These are phyloP conservation scores for Epichloe brachyelytri DNA, from an alignment of 2,329 filamentous ascomycete species.

Conservation along the genomic window DNA sequence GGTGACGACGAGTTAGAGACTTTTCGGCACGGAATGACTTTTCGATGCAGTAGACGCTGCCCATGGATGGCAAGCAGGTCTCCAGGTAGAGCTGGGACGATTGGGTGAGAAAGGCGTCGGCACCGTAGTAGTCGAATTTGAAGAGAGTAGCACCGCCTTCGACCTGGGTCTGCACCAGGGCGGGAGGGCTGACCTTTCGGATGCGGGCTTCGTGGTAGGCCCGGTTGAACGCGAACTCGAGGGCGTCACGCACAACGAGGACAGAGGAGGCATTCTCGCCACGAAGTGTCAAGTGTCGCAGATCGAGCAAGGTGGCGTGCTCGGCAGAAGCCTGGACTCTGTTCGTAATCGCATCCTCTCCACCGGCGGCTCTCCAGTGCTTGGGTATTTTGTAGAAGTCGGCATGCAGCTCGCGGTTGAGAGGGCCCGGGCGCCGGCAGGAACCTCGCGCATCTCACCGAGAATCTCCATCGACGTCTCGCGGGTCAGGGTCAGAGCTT, in stretches of 20 bases:
- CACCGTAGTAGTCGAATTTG: slow-evolving; percentile 77
- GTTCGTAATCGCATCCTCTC: slow-evolving; percentile 87
- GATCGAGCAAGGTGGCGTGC: slow-evolving; percentile 54
- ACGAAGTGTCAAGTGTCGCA: slow-evolving; percentile 73
- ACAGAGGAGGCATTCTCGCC: slow-evolving; percentile 74
- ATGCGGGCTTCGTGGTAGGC: slow-evolving; percentile 66
- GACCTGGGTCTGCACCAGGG: slow-evolving; percentile 88
- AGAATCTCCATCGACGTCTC: slow-evolving; percentile 79
- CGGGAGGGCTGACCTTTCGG: slow-evolving; percentile 76
- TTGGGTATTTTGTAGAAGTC: slow-evolving; percentile 78
- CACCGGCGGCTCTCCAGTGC: slow-evolving; percentile 54
- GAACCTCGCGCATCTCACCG: slow-evolving; percentile 75
- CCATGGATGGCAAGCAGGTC: slow-evolving; percentile 79
- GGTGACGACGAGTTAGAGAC: slow-evolving; percentile 81
- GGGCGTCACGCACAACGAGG: slow-evolving; percentile 72
- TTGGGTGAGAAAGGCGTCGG: slow-evolving; percentile 88
- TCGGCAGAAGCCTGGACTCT: slow-evolving; percentile 44
- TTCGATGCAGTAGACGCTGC: slow-evolving; percentile 95
- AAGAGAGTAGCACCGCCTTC: slow-evolving; percentile 90
- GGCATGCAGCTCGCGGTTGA: slow-evolving; percentile 77
- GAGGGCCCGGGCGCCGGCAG: slow-evolving; percentile 62
- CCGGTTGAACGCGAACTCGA: slow-evolving; percentile 69
- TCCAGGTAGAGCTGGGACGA: slow-evolving; percentile 96
- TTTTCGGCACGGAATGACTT: slow-evolving; percentile 99
- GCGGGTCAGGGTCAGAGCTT: slow-evolving; percentile 70